A percentile compares a stretch with the other conserved stretches of the same genome.
phyloP scores from a whole-genome alignment of 2,329 filamentous ascomycete genomes.

The Cercospora sojina region DNA sequence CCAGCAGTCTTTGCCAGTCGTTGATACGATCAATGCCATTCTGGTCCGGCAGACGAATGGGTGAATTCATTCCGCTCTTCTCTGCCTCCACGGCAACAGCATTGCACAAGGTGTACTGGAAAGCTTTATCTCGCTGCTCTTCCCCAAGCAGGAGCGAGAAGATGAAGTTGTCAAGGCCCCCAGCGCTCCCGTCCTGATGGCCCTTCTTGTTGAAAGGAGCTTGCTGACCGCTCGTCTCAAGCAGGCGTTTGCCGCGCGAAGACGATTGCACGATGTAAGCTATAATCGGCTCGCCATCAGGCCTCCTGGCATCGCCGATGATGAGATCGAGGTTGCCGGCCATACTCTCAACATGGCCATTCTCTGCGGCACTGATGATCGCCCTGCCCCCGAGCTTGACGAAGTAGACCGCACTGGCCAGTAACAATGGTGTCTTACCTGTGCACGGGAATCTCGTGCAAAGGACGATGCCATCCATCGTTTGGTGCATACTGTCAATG shows the following conservation, averaged over 20 bases:
- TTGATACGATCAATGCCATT: neutral
- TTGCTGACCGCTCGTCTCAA: neutral
- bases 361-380: neutral
- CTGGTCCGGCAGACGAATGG: neutral
- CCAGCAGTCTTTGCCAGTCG: neutral
- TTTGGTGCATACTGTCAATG: neutral
- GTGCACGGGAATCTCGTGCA: neutral
- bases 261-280: neutral
- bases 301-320: neutral
- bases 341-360: neutral
- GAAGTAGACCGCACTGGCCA: neutral
- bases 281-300: neutral
- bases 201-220: neutral
- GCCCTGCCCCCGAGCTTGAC: neutral
- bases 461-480: neutral
- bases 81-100: neutral
- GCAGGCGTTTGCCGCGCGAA: neutral
- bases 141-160: neutral
- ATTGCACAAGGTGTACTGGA: neutral
- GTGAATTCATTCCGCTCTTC: neutral
- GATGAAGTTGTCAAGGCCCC: neutral
- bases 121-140: neutral
- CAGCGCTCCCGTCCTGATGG: neutral
- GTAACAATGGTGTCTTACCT: constrained; percentile 1
- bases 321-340: neutral